Base-by-base conservation (phyloP, 305 asterid species). In the Rubia peregrina region DNA sequence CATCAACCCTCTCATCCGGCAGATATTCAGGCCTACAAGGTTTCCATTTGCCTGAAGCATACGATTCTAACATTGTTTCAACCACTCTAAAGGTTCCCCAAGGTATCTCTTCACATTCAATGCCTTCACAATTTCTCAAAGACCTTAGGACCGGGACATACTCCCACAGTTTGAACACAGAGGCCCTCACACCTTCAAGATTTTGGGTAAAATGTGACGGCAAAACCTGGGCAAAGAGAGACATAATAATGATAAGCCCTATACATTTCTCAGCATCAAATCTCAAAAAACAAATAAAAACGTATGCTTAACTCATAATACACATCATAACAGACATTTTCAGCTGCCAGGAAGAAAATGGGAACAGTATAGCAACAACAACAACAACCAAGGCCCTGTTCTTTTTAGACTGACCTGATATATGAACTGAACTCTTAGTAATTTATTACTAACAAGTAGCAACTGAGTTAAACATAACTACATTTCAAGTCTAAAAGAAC, bases 21-120 rank as follows among this genome's bases (percentile, higher is more conserved):
- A 93, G 74, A 80, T 87, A 95, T 75, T 93, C 97, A 21, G 96
- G 95, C 80, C 97, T 90, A 80, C 93, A 88, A 12, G 95, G 95
- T 70, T 78, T 78, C 98, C 98, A 93, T 70, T 81, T 82, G 75
- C 88, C 85, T 55, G 89, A 61, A 46, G 56, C 49, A 69, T 72
- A 83, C 24, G 90, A 89, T 71, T 79, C 86, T 6, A 93, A 89
- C 79, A 93, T 85, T 71, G 82, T 89, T 78, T 89, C 91, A 71
- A 90, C 76, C 26, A 88, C 98, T 71, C 80, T 88, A 71, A 84
- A 84, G 68, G 97, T 93, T 75, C 85, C 87, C 96, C 96, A 88
- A 30, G 97, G 97, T 77, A 93, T 90, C 85, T 89, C 98, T 75
- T 89, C 94, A 75, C 83, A 86, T 69, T 84, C 93, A 73, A 89